A percentile compares a stretch with the other conserved stretches of the same genome.
These are phyloP conservation scores for Marasmius tenuissimus DNA, from an alignment of 1,284 basidiomycete species.

Conservation along the genomic window DNA sequence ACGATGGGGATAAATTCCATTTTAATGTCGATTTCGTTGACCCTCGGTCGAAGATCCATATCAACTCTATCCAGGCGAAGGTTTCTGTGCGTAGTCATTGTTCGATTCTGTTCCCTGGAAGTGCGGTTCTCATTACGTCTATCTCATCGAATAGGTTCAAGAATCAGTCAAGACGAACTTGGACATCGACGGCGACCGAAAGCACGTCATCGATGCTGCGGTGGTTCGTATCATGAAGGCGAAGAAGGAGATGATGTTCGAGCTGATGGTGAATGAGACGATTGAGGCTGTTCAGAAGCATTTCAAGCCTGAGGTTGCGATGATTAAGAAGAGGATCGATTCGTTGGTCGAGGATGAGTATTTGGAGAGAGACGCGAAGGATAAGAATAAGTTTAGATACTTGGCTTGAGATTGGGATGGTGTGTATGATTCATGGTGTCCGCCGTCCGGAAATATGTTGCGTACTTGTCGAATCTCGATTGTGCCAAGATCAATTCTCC, in stretches of 20 bases:
- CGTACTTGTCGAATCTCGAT: too few species aligned
- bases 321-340: conserved; percentile 85
- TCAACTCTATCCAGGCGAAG: conserved; percentile 96
- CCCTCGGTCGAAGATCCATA: conserved; percentile 79
- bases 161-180: conserved; percentile 84
- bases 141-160: conserved; percentile 57
- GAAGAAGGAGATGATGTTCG: conserved; percentile 76
- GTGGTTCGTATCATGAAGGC: conserved; percentile 96
- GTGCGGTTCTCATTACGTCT: conserved; percentile 1
- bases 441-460: too few species aligned
- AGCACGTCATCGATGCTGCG: conserved; percentile 86
- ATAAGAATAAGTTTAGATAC: conserved; percentile 74
- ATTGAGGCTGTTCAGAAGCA: conserved; percentile 81
- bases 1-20: conserved; percentile 74
- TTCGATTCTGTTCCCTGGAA: neutral
- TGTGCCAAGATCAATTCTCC: too few species aligned
- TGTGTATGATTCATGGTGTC: neutral
- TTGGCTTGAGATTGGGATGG: conserved; percentile 52
- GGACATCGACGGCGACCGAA: conserved; percentile 85
- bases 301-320: conserved; percentile 70
- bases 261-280: conserved; percentile 76
- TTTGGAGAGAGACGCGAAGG: conserved; percentile 71
- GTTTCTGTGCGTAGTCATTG: conserved; percentile 62
- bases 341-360: conserved; percentile 86
- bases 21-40: conserved; percentile 88